phyloP scores from a whole-genome alignment of 768 basidiomycete species.

The Lactifluus pinguis region DNA sequence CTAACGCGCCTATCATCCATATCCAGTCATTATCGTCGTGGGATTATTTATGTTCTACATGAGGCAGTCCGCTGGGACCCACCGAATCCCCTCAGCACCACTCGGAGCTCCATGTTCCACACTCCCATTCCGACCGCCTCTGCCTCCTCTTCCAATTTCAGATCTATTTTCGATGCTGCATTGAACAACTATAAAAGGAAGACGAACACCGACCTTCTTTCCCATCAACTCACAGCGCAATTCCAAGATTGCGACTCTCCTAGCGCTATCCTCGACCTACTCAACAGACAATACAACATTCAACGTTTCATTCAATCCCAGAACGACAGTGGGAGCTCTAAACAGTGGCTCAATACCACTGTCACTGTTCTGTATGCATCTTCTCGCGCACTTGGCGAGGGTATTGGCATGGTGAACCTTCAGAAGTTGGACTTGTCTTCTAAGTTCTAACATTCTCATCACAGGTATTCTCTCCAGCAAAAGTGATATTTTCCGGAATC shows the following conservation, averaged over 20 bases:
- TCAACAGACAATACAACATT: background rate
- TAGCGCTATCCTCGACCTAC: background rate
- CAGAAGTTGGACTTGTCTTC: background rate
- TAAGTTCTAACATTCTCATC: background rate
- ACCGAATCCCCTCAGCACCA: too few relatives aligned
- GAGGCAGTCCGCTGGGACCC: too few relatives aligned
- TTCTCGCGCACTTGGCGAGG: background rate
- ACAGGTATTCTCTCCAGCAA: background rate
- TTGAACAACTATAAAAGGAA: background rate
- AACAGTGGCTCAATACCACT: background rate
- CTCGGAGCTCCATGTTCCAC: background rate
- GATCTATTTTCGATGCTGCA: background rate
- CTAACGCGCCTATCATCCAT: too few relatives aligned
- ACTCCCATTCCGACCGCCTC: background rate
- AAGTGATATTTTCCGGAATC: background rate
- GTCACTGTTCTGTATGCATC: background rate
- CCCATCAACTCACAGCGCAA: background rate
- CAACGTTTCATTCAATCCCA: background rate
- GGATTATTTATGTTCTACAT: too few relatives aligned
- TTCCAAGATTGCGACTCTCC: background rate
- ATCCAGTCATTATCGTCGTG: too few relatives aligned
- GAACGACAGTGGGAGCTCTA: background rate
- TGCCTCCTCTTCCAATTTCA: background rate
- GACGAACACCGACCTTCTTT: background rate
- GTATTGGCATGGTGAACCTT: background rate